These are phyloP conservation scores for Dactylonectria estremocensis DNA, from an alignment of 2,329 filamentous ascomycete species.

Conservation along the genomic window DNA sequence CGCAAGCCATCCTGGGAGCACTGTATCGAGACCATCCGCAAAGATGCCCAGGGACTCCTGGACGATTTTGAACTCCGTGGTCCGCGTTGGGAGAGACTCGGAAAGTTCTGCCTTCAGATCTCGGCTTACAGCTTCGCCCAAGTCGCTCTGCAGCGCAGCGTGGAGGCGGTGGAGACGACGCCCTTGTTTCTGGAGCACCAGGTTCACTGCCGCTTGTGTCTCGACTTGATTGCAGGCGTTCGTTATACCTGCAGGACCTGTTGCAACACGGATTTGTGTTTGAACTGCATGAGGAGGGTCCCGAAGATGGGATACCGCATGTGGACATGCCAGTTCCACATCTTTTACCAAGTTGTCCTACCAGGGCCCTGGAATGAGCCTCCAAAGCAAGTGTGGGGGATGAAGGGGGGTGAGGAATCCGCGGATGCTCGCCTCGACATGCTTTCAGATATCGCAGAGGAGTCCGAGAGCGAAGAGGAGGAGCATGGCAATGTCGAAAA, in stretches of 20 bases:
- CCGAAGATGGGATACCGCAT: constrained; percentile 26
- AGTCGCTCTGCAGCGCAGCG: constrained; percentile 31
- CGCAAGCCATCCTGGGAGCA: not conserved
- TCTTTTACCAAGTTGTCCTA: constrained; percentile 15
- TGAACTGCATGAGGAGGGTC: constrained; percentile 15
- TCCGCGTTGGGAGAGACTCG: constrained; percentile 30
- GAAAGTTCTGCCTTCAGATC: constrained; percentile 31
- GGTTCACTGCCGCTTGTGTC: constrained; percentile 31
- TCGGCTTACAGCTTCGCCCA: constrained; percentile 31
- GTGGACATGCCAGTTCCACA: constrained; percentile 32
- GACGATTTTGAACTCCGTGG: constrained; percentile 15
- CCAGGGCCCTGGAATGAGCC: constrained; percentile 1
- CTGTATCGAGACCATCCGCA: constrained; percentile 28
- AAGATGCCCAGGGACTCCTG: constrained; percentile 28
- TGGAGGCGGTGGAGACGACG: constrained; percentile 18
- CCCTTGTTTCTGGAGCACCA: constrained; percentile 30
- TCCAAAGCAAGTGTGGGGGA: not conserved
- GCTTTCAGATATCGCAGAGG: constrained; percentile 29
- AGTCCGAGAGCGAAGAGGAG: constrained; percentile 6
- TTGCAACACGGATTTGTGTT: constrained; percentile 30
- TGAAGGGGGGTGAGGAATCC: not conserved
- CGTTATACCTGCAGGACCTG: constrained; percentile 27
- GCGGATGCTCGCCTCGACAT: not conserved
- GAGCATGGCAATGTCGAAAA: not conserved
- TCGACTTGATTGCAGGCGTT: constrained; percentile 17